These are phyloP conservation scores for Trypanosoma melophagium DNA, from an alignment of 208 protist species.

Conservation along the genomic window DNA sequence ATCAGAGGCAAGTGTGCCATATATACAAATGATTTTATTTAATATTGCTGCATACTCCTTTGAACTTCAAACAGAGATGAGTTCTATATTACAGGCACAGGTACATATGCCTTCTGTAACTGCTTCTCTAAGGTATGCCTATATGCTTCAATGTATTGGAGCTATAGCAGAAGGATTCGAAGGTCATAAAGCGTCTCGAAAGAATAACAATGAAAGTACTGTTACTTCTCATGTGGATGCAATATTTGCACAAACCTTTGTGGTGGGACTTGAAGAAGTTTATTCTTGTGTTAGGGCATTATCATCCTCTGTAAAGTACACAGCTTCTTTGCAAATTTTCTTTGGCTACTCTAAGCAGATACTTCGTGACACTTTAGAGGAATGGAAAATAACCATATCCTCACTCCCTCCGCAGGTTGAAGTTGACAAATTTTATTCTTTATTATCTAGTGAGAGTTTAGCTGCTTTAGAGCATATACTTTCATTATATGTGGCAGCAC, in stretches of 20 bases:
- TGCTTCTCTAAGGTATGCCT: slow-evolving; percentile 1
- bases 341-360: background rate
- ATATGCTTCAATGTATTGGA: background rate
- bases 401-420: slow-evolving; percentile 12
- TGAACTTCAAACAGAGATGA: background rate
- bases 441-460: slow-evolving; percentile 31
- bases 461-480: slow-evolving; percentile 33
- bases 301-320: background rate
- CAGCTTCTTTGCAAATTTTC: slow-evolving; percentile 1
- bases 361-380: background rate
- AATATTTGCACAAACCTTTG: slow-evolving; percentile 15
- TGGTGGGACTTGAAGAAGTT: slow-evolving; percentile 15
- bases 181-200: too few species aligned
- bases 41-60: slow-evolving; percentile 4
- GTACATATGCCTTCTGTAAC: background rate
- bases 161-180: background rate
- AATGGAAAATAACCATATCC: slow-evolving; percentile 23
- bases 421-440: slow-evolving; percentile 10
- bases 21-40: slow-evolving; percentile 12
- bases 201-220: background rate
- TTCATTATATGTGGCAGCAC: background rate
- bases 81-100: background rate
- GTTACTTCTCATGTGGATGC: background rate
- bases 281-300: slow-evolving; percentile 5
- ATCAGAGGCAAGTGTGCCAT: slow-evolving; percentile 11